Evolutionary conservation across 306 rosid species (phyloP).

Genomic region (Trifolium subterraneum): DNA sequence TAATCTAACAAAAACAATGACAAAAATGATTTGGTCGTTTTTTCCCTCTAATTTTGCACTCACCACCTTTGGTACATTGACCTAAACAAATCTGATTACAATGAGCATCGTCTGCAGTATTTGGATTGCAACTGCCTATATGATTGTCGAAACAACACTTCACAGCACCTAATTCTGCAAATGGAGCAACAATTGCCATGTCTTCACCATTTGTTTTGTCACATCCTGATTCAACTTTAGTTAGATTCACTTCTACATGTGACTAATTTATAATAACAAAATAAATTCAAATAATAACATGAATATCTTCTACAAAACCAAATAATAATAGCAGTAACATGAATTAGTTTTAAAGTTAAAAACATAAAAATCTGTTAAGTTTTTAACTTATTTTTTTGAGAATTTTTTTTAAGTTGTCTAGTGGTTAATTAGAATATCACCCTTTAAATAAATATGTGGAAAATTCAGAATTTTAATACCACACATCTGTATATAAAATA

Average conservation of each 20-base stretch:
- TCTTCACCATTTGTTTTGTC: neutral
- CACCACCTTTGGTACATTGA: conserved; percentile 15
- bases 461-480: no score
- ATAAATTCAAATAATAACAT: no score
- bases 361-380: no score
- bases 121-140: neutral
- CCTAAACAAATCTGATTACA: neutral
- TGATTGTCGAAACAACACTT: conserved; percentile 22
- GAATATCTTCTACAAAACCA: no score
- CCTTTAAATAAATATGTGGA: no score
- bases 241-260: neutral
- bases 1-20: conserved; percentile 16
- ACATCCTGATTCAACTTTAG: neutral
- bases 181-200: no score
- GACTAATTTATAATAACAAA: neutral
- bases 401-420: no score
- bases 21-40: conserved; percentile 29
- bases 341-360: no score
- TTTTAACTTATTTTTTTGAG: no score
- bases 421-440: no score
- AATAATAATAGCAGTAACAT: no score
- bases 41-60: neutral
- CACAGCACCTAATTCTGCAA: neutral
- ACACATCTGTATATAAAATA: no score
- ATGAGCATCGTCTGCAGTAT: neutral